phyloP scores from a whole-genome alignment of 345 rosid species.

The Noccaea caerulescens region DNA sequence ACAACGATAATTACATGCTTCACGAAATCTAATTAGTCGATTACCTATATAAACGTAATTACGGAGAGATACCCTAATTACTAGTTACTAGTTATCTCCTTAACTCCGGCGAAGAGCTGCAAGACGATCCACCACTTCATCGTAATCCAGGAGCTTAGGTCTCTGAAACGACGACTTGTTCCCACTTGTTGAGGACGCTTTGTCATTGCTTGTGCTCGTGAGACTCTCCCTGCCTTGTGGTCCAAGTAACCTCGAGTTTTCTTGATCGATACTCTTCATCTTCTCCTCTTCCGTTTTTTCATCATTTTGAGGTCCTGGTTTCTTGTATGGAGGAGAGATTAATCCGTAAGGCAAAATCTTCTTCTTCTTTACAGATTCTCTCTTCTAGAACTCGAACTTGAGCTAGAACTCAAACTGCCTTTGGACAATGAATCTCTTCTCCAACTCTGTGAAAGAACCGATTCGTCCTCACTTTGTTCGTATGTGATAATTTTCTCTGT shows the following conservation, averaged over 20 bases:
- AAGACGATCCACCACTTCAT: constrained; percentile 40
- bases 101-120: constrained; percentile 30
- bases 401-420: constrained; percentile 54
- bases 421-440: constrained; percentile 29
- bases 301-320: constrained; percentile 34
- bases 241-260: constrained; percentile 48
- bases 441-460: constrained; percentile 28
- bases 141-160: constrained; percentile 30
- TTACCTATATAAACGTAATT: neutral
- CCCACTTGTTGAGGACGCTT: constrained; percentile 32
- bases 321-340: constrained; percentile 63
- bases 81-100: neutral
- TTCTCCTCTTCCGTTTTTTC: constrained; percentile 35
- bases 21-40: neutral
- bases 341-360: constrained; percentile 47
- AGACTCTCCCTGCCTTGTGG: constrained; percentile 28
- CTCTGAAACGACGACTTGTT: constrained; percentile 22
- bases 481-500: neutral
- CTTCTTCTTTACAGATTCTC: constrained; percentile 46
- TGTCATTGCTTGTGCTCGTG: constrained; percentile 9
- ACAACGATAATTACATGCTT: neutral
- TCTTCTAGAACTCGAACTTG: constrained; percentile 37
- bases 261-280: constrained; percentile 1
- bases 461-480: constrained; percentile 54
- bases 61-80: constrained; percentile 4